Base-by-base conservation (phyloP, 495 filamentous ascomycete genomes). In the Penicillium lividum region DNA sequence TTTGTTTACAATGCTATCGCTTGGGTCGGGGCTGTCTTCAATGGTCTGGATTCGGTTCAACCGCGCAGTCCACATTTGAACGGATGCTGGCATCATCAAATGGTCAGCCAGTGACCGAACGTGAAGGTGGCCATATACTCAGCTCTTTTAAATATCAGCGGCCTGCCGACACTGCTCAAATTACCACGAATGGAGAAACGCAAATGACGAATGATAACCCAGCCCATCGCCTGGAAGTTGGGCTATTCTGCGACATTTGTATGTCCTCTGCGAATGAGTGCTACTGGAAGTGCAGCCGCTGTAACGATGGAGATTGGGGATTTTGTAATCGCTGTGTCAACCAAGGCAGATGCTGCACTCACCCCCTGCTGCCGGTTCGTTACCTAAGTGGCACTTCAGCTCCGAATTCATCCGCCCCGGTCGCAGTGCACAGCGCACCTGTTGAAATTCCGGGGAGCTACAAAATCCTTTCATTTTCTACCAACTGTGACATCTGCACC, bases 291-390 rank as follows among this genome's bases (percentile, higher is more conserved):
- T 97, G 92, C 70, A 83, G 84, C 54, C 62, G 77, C 38, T 97
- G 92, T 72, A 95, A 96, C 63, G 87, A 93, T 53, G 92, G 89
- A 28, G 91, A 92, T 64, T 97, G 92, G 92, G 92, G 92, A 1
- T 96, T 90, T 64, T 97, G 92, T 73, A 87, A 88, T 58, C 66
- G 72, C 55, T 97, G 92, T 66, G 90, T 96, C 29, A 90, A 90
- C 46, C 84, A 84, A 69, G 89, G 86, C 11, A 78, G 78, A 44
- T 86, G 84, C 61, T 97, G 92, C 73, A 89, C 85, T 0, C 92
- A 97, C 65, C 75, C 86, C 0, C 74, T 97, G 0, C 76, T 93
- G 2, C 89, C 92, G 3, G 73, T 93, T 25, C 71, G 81, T 15
- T 78, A 78, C 52, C 67, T 80, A 8, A 51, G 59, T 3, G 62